Percentiles rank a stretch among this genome's conserved stretches.
phyloP scores from a whole-genome alignment of 345 rosid species.

The Eucalyptus paniculata region DNA sequence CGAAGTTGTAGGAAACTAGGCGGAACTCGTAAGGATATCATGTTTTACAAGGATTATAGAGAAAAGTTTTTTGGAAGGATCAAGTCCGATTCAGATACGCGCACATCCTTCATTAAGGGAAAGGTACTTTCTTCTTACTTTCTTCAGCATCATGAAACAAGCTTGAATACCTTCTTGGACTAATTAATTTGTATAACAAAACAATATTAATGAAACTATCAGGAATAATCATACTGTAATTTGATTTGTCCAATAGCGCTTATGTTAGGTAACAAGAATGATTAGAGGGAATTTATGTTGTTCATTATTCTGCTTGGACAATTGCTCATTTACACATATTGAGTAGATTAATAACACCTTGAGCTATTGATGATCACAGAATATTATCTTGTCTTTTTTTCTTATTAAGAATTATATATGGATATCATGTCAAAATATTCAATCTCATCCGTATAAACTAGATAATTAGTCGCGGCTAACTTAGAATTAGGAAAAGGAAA shows the following conservation, averaged over 20 bases:
- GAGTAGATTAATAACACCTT: background rate
- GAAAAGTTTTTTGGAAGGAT: background rate
- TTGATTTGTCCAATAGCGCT: too few relatives aligned
- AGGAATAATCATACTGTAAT: too few relatives aligned
- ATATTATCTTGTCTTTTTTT: too few relatives aligned
- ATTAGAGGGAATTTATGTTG: background rate
- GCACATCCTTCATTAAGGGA: background rate
- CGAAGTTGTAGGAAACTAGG: rapidly evolving
- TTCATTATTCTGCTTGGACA: background rate
- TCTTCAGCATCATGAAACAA: background rate
- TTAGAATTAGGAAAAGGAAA: too few relatives aligned
- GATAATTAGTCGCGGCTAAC: background rate
- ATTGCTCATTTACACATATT: too few relatives aligned
- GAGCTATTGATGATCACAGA: background rate
- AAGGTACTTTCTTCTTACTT: background rate
- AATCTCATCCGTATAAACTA: background rate
- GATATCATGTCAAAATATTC: background rate
- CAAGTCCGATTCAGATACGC: background rate
- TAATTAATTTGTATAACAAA: background rate
- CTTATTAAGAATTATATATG: background rate
- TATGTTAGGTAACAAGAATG: background rate
- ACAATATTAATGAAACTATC: background rate
- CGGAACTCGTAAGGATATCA: rapidly evolving
- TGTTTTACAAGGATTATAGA: background rate
- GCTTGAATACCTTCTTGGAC: background rate